Conservation (phyloP, 768 basidiomycete species). For the Strobilomyces confusus region DNA sequence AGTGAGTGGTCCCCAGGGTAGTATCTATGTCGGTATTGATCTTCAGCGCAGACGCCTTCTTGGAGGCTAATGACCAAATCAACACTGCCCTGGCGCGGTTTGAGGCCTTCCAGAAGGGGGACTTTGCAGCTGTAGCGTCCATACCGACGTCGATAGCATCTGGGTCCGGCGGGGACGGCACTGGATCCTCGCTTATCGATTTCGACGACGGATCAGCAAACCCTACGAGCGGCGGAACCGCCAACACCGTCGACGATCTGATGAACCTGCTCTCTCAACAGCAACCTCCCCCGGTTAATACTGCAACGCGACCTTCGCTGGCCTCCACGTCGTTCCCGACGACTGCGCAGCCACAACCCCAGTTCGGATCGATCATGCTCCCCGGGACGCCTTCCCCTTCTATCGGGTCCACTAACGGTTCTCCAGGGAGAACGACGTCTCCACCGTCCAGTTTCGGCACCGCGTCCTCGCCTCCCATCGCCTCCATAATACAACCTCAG, state of each 20-base stretch:
- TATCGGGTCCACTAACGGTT: constrained; percentile 14
- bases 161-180: constrained; percentile 17
- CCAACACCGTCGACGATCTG: constrained; percentile 50
- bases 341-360: constrained; percentile 19
- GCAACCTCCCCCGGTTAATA: constrained; percentile 21
- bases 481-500: constrained; percentile 5
- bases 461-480: constrained; percentile 1
- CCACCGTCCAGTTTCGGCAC: constrained; percentile 10
- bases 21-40: not conserved
- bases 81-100: constrained; percentile 89
- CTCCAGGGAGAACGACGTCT: constrained; percentile 10
- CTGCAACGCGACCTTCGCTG: constrained; percentile 25
- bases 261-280: constrained; percentile 50
- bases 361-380: constrained; percentile 40
- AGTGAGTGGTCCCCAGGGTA: constrained; percentile 43
- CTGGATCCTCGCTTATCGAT: constrained; percentile 64
- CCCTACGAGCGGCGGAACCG: constrained; percentile 17
- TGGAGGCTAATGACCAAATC: constrained; percentile 97
- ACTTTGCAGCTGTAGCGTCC: constrained; percentile 70
- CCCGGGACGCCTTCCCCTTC: constrained; percentile 37
- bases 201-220: constrained; percentile 52
- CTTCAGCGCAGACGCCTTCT: constrained; percentile 67
- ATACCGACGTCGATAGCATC: constrained; percentile 58
- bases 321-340: constrained; percentile 16
- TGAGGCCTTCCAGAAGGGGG: constrained; percentile 90